Evolutionary conservation across 2,329 filamentous ascomycete genomes (phyloP).

Genomic region (Venturia pyrina): DNA sequence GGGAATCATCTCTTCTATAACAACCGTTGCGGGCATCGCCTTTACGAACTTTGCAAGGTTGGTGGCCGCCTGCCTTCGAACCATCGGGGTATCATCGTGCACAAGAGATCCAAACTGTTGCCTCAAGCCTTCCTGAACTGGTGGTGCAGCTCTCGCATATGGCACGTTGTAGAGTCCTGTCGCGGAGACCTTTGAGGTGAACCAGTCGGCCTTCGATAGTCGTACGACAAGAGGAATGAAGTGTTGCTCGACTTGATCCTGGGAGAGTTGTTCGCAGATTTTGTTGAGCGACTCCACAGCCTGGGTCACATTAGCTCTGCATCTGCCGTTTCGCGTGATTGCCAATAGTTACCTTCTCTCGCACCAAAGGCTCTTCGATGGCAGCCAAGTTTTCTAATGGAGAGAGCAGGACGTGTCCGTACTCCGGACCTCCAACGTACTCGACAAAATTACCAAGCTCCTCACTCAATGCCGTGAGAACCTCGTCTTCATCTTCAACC

Average conservation of each 20-base stretch:
- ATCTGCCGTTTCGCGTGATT: not conserved
- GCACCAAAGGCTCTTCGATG: slow-evolving; percentile 94
- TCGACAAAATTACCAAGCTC: slow-evolving; percentile 95
- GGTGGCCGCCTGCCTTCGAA: slow-evolving; percentile 90
- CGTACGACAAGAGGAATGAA: slow-evolving; percentile 94
- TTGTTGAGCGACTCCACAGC: slow-evolving; percentile 99
- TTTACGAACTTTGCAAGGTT: slow-evolving; percentile 97
- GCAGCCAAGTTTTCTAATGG: slow-evolving; percentile 96
- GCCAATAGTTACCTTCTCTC: slow-evolving; percentile 67
- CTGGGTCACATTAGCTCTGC: slow-evolving; percentile 39
- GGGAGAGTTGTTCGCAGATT: slow-evolving; percentile 86
- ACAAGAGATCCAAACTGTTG: slow-evolving; percentile 89
- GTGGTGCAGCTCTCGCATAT: slow-evolving; percentile 79
- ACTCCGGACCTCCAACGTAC: slow-evolving; percentile 90
- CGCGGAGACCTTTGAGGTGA: slow-evolving; percentile 97
- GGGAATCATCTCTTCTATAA: slow-evolving; percentile 98
- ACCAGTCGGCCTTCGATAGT: slow-evolving; percentile 99
- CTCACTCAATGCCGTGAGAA: slow-evolving; percentile 91
- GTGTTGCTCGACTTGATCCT: slow-evolving; percentile 90
- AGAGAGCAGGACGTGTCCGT: slow-evolving; percentile 90
- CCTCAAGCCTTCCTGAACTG: slow-evolving; percentile 83
- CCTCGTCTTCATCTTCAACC: slow-evolving; percentile 97
- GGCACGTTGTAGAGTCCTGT: slow-evolving; percentile 90
- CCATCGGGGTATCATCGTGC: slow-evolving; percentile 98
- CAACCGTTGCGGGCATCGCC: slow-evolving; percentile 82